Base-by-base conservation (phyloP, 1,284 basidiomycete genomes). In the Cutaneotrichosporon mucoides region DNA sequence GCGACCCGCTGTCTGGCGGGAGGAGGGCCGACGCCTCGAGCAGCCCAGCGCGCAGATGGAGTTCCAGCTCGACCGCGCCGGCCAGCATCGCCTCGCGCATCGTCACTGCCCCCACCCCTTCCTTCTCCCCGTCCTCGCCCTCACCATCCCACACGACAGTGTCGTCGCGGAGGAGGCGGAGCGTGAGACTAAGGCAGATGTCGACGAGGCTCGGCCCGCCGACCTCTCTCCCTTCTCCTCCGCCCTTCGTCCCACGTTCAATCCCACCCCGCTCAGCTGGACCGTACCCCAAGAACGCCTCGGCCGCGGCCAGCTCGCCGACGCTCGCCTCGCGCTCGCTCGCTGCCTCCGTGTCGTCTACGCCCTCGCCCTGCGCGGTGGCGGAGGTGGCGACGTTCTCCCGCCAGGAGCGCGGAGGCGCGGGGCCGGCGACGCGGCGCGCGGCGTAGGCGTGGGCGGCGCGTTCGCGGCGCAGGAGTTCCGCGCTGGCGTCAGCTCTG, bases 391-490 rank as follows among this genome's bases (percentile, higher is more conserved):
- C 24, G 24, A 24, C 24, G 24, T 24, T 24, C 24, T 24, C 24
- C n/a, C 66, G 60, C 73, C 73, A 75, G 3, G 72, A 73, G 3
- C 65, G 67, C 6, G 73, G 73, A 9, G 72, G 71, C 0, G 71
- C 71, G 2, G 73, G 73, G 10, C 73, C 73, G 12, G 73, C 72
- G 1, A 70, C 68, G 2, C 62, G 61, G 37, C 72, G 61, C 12
- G 66, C 64, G 2, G 70, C 70, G 41, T 59, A 61, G n/a, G 65
- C 50, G 13, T 69, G 67, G 13, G 68, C 68, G 3, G 63, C 53
- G 1, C 66, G 63, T 3, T 64, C 60, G 9, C 73, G 65, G 0
- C 73, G 63, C 6, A 72, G 51, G 8, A 73, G 61, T 58, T 75
- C 73, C 0, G 72, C 73, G 2, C 73, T 72, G 56, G 3, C 6